Conservation (phyloP, 2,329 filamentous ascomycete species). For the Cladosporium sp. region DNA sequence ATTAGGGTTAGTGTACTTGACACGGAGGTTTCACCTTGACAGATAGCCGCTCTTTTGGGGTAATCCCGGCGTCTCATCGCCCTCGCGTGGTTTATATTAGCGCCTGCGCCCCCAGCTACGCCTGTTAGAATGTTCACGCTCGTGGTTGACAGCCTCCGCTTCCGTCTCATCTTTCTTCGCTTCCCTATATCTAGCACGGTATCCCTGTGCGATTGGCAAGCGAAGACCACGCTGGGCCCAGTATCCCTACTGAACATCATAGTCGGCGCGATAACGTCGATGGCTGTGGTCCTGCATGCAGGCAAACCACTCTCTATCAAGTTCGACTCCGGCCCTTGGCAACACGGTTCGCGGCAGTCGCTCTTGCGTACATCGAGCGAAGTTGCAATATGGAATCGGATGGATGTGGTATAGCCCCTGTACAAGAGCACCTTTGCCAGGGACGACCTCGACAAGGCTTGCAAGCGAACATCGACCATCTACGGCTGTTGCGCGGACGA, state of each 20-base stretch:
- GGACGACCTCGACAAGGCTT: neutral
- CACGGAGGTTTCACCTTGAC: neutral
- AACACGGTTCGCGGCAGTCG: neutral
- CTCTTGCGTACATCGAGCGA: neutral
- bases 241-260: neutral
- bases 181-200: neutral
- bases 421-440: neutral
- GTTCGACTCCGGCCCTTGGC: neutral
- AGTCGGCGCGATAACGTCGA: neutral
- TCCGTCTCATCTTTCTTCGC: neutral
- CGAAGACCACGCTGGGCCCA: neutral
- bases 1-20: neutral
- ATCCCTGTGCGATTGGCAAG: neutral
- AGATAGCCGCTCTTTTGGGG: neutral
- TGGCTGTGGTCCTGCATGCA: neutral
- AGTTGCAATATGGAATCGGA: neutral
- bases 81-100: neutral
- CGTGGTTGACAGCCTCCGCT: neutral
- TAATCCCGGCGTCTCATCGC: constrained; percentile 2
- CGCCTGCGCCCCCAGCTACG: neutral
- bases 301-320: neutral
- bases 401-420: neutral
- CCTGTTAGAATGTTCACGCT: neutral
- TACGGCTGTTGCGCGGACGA: neutral
- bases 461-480: neutral